These are phyloP conservation scores for Amanita jacksonii DNA, from an alignment of 768 basidiomycete species.

Conservation along the genomic window DNA sequence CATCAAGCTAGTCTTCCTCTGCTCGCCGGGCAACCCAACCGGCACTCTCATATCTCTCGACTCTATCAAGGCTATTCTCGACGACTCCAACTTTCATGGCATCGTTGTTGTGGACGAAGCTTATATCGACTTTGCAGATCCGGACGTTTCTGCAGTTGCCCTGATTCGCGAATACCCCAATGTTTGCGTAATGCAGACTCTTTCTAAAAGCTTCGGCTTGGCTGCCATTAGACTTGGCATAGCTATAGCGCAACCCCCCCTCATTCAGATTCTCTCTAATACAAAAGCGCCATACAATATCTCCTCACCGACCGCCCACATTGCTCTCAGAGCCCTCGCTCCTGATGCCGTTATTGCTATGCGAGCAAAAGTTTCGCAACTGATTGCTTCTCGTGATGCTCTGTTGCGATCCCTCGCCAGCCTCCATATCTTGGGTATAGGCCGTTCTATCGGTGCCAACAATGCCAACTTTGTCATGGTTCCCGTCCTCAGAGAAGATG, in stretches of 20 bases:
- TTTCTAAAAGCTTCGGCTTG: constrained; percentile 93
- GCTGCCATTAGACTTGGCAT: constrained; percentile 95
- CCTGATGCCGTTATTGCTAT: constrained; percentile 52
- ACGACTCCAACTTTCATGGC: constrained; percentile 79
- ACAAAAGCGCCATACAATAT: constrained; percentile 98
- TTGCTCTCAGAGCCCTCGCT: constrained; percentile 74
- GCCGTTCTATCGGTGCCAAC: constrained; percentile 65
- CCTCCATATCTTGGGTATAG: constrained; percentile 46
- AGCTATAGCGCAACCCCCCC: constrained; percentile 79
- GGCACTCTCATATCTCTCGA: constrained; percentile 75
- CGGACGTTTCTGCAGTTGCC: constrained; percentile 50
- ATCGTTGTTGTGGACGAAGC: constrained; percentile 95
- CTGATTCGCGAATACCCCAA: constrained; percentile 80
- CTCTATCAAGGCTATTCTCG: constrained; percentile 58
- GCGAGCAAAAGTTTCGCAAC: constrained; percentile 50
- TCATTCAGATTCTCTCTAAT: constrained; percentile 87
- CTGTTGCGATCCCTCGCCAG: constrained; percentile 42
- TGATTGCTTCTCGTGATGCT: constrained; percentile 45
- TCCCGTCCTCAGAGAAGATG: constrained; percentile 50
- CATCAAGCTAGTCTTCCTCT: constrained; percentile 90
- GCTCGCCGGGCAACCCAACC: constrained; percentile 96
- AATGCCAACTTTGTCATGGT: constrained; percentile 88
- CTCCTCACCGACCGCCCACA: constrained; percentile 77
- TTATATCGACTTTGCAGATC: constrained; percentile 85
- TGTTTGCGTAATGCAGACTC: constrained; percentile 89